Conservation (phyloP, 228 moss, liverwort and hornwort genomes). For the Sphagnum fallax region DNA sequence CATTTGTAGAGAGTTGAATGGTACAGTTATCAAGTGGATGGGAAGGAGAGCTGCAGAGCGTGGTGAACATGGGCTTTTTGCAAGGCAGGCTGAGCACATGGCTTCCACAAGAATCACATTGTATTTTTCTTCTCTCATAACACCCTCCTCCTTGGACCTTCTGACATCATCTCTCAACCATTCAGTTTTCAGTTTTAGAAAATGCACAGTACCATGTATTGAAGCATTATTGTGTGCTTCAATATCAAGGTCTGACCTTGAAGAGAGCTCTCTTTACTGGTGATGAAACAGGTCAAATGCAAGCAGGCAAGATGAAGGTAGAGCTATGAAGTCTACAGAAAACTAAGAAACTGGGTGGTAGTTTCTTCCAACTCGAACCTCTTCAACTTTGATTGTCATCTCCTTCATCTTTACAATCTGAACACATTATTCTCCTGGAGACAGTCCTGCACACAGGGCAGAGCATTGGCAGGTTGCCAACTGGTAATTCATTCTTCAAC, state of each 20-base stretch:
- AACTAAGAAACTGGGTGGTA: not conserved
- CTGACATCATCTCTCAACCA: too few relatives aligned
- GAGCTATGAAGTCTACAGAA: slow-evolving; percentile 4
- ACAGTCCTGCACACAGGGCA: not conserved
- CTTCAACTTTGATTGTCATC: too few relatives aligned
- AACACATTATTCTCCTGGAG: too few relatives aligned
- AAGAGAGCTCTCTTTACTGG: not conserved
- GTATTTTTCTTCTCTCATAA: slow-evolving; percentile 8
- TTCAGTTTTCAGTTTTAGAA: too few relatives aligned
- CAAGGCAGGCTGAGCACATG: slow-evolving; percentile 16
- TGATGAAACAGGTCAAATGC: slow-evolving; percentile 6
- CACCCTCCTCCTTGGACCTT: too few relatives aligned
- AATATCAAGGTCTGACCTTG: not conserved
- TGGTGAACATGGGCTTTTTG: slow-evolving; percentile 52
- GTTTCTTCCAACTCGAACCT: too few relatives aligned
- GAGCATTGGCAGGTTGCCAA: not conserved
- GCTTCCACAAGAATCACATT: slow-evolving; percentile 19
- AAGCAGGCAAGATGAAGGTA: slow-evolving; percentile 10
- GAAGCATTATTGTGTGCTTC: not conserved
- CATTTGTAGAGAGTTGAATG: not conserved
- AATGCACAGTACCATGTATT: too few relatives aligned
- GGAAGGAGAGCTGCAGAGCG: slow-evolving; percentile 64
- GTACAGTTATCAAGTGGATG: slow-evolving; percentile 30
- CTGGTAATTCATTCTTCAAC: too few relatives aligned
- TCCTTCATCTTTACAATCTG: too few relatives aligned